Percentiles rank a stretch among this genome's conserved stretches.
Evolutionary conservation across 352 stramenopile species (phyloP).

Genomic region (Plasmopara viticola): DNA sequence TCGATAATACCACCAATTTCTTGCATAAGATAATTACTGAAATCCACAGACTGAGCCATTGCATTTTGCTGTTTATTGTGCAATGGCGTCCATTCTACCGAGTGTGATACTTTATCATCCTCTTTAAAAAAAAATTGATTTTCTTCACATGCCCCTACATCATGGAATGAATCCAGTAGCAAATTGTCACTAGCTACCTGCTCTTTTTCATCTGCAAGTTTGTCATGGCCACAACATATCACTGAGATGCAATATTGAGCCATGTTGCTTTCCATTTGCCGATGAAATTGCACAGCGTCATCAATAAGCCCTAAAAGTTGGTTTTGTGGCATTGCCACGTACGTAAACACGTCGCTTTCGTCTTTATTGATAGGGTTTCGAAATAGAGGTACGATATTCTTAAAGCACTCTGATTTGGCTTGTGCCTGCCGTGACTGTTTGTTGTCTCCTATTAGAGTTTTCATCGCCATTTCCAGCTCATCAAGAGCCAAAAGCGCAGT

Average conservation of each 20-base stretch:
- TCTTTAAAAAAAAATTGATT: background rate
- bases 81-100: slow-evolving; percentile 15
- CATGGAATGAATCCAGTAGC: slow-evolving; percentile 8
- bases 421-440: slow-evolving; percentile 22
- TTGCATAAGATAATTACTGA: slow-evolving; percentile 2
- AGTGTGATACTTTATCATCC: slow-evolving; percentile 7
- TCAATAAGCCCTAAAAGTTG: slow-evolving; percentile 38
- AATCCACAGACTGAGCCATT: slow-evolving; percentile 30
- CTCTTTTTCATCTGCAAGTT: background rate
- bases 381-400: slow-evolving; percentile 37
- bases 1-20: slow-evolving; percentile 1
- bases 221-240: slow-evolving; percentile 3
- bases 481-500: slow-evolving; percentile 20
- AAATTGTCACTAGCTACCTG: slow-evolving; percentile 8
- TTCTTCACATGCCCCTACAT: background rate
- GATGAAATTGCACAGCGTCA: slow-evolving; percentile 31
- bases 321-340: slow-evolving; percentile 28
- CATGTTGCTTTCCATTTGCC: slow-evolving; percentile 2
- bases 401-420: slow-evolving; percentile 42
- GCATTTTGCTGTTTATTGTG: slow-evolving; percentile 14
- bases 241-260: slow-evolving; percentile 26
- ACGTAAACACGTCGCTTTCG: slow-evolving; percentile 41
- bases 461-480: slow-evolving; percentile 36
- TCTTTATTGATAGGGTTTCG: slow-evolving; percentile 28
- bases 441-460: background rate